These are phyloP conservation scores for Phytophthora pistaciae DNA, from an alignment of 352 stramenopile species.

Conservation along the genomic window DNA sequence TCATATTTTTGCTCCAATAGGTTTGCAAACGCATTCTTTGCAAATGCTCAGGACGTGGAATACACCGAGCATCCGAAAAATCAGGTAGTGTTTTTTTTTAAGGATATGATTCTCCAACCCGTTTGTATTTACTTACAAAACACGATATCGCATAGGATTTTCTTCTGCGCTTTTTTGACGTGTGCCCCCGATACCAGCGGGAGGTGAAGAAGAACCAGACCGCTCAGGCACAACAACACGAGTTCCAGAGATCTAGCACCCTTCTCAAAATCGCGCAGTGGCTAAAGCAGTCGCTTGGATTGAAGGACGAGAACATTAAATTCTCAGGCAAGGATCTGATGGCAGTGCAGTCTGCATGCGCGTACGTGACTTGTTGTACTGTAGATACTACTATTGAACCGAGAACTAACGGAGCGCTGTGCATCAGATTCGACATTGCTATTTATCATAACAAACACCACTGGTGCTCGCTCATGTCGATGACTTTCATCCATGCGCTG, in stretches of 20 bases:
- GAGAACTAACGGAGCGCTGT: background rate
- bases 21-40: slow-evolving; percentile 65
- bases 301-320: slow-evolving; percentile 29
- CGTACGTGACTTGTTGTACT: slow-evolving; percentile 34
- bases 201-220: slow-evolving; percentile 59
- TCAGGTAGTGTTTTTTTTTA: slow-evolving; percentile 25
- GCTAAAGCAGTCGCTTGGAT: slow-evolving; percentile 33
- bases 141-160: slow-evolving; percentile 33
- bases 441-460: slow-evolving; percentile 45
- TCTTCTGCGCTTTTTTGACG: slow-evolving; percentile 69
- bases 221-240: slow-evolving; percentile 31
- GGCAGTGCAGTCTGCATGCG: slow-evolving; percentile 51
- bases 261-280: slow-evolving; percentile 19
- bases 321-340: slow-evolving; percentile 45
- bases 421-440: slow-evolving; percentile 53
- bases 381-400: slow-evolving; percentile 1
- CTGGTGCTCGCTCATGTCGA: slow-evolving; percentile 58
- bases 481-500: slow-evolving; percentile 33
- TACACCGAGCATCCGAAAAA: slow-evolving; percentile 52
- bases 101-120: background rate
- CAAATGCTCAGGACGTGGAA: slow-evolving; percentile 48
- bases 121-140: background rate
- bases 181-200: slow-evolving; percentile 57
- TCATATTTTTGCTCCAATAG: slow-evolving; percentile 21
- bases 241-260: slow-evolving; percentile 42